Evolutionary conservation across 306 rosid species (phyloP).

Genomic region (Casuarina glauca): DNA sequence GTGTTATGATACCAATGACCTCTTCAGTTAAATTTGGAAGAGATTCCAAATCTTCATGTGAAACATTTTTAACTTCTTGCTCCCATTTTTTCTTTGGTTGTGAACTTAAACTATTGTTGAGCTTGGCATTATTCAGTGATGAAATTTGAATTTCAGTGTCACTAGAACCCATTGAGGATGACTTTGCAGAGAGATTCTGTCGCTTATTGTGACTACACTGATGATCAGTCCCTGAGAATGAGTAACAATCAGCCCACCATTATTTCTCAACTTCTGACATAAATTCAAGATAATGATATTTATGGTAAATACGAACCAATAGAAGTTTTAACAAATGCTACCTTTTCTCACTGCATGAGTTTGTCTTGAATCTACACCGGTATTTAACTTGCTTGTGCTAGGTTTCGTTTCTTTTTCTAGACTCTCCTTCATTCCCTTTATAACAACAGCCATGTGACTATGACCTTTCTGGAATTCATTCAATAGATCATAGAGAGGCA

Average conservation of each 20-base stretch:
- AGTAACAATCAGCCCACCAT: not conserved
- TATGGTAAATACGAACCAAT: not conserved
- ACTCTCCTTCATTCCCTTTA: constrained; percentile 33
- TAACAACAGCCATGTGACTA: constrained; percentile 83
- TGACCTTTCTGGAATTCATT: constrained; percentile 69
- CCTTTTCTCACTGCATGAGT: constrained; percentile 30
- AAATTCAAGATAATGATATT: not conserved
- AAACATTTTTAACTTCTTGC: constrained; percentile 20
- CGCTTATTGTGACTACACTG: constrained; percentile 28
- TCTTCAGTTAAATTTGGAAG: constrained; percentile 51
- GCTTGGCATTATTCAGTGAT: constrained; percentile 25
- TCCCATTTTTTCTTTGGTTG: constrained; percentile 24
- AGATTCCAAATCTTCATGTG: constrained; percentile 36
- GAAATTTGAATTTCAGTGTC: constrained; percentile 33
- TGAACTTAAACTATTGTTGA: constrained; percentile 16
- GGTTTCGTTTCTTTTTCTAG: constrained; percentile 22
- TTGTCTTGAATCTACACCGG: constrained; percentile 24
- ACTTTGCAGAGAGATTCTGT: constrained; percentile 21
- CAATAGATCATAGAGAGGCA: constrained; percentile 79
- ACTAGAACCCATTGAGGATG: constrained; percentile 25
- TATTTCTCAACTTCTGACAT: not conserved
- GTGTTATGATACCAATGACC: constrained; percentile 70
- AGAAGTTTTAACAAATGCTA: constrained; percentile 11
- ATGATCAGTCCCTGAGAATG: not conserved
- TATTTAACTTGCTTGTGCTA: constrained; percentile 16